Percentiles rank a stretch among this genome's conserved stretches.
phyloP scores from a whole-genome alignment of 768 basidiomycete species.

The Xerocomellus dryophilus region DNA sequence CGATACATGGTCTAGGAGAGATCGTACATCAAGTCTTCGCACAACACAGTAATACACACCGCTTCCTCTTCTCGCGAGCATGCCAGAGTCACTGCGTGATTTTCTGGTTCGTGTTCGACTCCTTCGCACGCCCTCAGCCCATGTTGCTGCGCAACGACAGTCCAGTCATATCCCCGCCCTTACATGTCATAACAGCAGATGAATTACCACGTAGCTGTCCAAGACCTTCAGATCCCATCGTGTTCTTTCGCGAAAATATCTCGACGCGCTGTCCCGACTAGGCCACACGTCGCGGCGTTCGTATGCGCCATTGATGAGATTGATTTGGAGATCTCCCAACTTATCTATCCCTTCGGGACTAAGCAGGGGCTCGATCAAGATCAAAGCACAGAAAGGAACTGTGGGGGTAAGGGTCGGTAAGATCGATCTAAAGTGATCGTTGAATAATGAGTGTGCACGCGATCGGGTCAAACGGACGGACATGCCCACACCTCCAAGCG shows the following conservation, averaged over 20 bases:
- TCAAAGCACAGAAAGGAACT: slow-evolving; percentile 47
- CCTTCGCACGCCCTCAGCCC: slow-evolving; percentile 42
- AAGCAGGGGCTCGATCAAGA: slow-evolving; percentile 65
- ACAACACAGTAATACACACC: slow-evolving; percentile 35
- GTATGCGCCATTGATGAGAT: slow-evolving; percentile 46
- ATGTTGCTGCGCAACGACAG: slow-evolving; percentile 36
- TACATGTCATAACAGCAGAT: neutral
- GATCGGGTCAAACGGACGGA: slow-evolving; percentile 39
- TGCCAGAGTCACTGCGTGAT: slow-evolving; percentile 46
- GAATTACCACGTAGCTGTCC: slow-evolving; percentile 51
- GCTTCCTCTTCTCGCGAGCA: slow-evolving; percentile 64
- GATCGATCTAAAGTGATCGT: slow-evolving; percentile 41
- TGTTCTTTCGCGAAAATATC: slow-evolving; percentile 35
- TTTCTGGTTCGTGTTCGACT: slow-evolving; percentile 25
- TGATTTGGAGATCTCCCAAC: slow-evolving; percentile 38
- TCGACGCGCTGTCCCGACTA: slow-evolving; percentile 40
- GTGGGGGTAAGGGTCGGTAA: slow-evolving; percentile 47
- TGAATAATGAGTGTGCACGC: neutral
- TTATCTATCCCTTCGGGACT: slow-evolving; percentile 46
- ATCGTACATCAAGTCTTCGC: neutral
- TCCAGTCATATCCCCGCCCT: neutral
- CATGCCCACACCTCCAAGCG: slow-evolving; percentile 65
- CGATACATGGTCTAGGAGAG: slow-evolving; percentile 56
- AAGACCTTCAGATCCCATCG: slow-evolving; percentile 56
- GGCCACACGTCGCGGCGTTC: slow-evolving; percentile 54